Evolutionary conservation across 192 early-diverging fungal genomes (phyloP).

Genomic region (Anaeromyces robustus): DNA sequence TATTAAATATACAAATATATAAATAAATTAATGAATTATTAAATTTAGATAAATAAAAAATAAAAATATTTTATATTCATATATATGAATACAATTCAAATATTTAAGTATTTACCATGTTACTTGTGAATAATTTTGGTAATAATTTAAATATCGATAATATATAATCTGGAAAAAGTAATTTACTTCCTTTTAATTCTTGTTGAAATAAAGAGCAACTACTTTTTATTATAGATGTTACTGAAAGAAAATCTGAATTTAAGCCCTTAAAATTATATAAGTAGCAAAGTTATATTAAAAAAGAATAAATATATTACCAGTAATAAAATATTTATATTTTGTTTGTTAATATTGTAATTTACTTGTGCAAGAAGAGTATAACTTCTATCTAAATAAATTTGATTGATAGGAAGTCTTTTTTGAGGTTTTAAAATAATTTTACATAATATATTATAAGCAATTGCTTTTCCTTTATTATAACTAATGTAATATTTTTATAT

Average conservation of each 20-base stretch:
- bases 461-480: constrained; percentile 41
- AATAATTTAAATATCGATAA: not conserved
- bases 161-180: constrained; percentile 60
- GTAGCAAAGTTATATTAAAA: not conserved
- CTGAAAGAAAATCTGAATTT: constrained; percentile 26
- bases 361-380: constrained; percentile 43
- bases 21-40: too few relatives aligned
- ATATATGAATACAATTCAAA: too few relatives aligned
- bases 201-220: constrained; percentile 39
- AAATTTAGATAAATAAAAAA: too few relatives aligned
- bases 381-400: constrained; percentile 54
- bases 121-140: not conserved
- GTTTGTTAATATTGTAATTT: not conserved
- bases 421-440: constrained; percentile 59
- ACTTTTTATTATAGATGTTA: constrained; percentile 55
- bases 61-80: not conserved
- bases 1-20: too few relatives aligned
- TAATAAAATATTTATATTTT: too few relatives aligned
- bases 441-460: constrained; percentile 56
- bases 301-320: not conserved
- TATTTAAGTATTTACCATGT: not conserved
- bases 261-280: constrained; percentile 20
- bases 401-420: constrained; percentile 28
- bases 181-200: constrained; percentile 52
- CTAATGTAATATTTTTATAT: constrained; percentile 18